Evolutionary conservation across 2,329 filamentous ascomycete species (phyloP).

Genomic region (Ceratocystis albifundus): DNA sequence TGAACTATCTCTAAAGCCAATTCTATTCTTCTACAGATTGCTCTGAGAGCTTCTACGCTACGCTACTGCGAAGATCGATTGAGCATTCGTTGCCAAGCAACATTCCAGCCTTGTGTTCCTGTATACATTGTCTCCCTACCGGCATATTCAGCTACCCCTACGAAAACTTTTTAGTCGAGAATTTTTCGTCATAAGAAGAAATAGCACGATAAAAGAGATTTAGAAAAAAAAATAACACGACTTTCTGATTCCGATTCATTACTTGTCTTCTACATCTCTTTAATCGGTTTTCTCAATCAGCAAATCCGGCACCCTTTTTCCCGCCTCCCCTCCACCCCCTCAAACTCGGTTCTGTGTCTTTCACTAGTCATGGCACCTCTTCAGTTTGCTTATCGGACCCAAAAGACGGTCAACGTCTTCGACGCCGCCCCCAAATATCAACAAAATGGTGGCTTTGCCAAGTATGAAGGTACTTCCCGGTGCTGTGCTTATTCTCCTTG

Average conservation of each 20-base stretch:
- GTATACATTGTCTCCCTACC: neutral
- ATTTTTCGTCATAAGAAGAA: neutral
- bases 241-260: neutral
- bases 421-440: slow-evolving; percentile 85
- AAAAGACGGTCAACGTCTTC: slow-evolving; percentile 89
- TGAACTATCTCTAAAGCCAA: neutral
- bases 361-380: slow-evolving; percentile 90
- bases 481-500: slow-evolving; percentile 94
- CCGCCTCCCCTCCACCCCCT: neutral
- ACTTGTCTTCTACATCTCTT: slow-evolving; percentile 3
- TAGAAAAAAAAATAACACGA: slow-evolving; percentile 16
- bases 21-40: neutral
- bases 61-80: neutral
- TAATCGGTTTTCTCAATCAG: neutral
- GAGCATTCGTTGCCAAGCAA: no score
- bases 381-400: slow-evolving; percentile 94
- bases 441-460: slow-evolving; percentile 67
- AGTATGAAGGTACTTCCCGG: slow-evolving; percentile 85
- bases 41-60: neutral
- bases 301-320: neutral
- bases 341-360: slow-evolving; percentile 55
- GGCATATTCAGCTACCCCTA: neutral
- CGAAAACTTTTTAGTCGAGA: neutral
- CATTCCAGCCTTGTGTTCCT: neutral
- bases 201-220: neutral